These are phyloP conservation scores for Mycena sp. DNA, from an alignment of 1,284 basidiomycete genomes.

Conservation along the genomic window DNA sequence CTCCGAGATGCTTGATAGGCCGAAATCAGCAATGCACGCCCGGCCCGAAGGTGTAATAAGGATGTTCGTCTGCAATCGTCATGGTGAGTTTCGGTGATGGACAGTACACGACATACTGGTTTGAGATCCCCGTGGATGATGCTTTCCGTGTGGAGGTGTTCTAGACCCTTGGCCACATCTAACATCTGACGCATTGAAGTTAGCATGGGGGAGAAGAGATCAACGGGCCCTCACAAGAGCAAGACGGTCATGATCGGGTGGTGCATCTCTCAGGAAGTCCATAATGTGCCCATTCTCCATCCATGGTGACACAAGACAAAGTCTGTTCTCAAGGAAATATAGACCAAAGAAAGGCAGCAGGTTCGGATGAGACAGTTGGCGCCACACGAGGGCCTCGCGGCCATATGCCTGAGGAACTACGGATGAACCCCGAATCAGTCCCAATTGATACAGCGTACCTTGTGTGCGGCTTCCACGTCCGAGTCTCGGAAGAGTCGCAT, in stretches of 20 bases:
- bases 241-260: conserved; percentile 4
- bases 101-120: conserved; percentile 36
- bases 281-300: conserved; percentile 46
- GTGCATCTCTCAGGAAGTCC: conserved; percentile 30
- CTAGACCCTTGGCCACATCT: conserved; percentile 41
- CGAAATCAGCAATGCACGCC: conserved; percentile 43
- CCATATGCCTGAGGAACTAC: conserved; percentile 32
- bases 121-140: conserved; percentile 51
- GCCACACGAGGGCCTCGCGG: conserved; percentile 38
- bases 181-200: conserved; percentile 25
- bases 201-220: not conserved
- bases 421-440: not conserved
- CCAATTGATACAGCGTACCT: not conserved
- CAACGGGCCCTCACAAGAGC: no score
- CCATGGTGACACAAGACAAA: conserved; percentile 47
- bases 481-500: conserved; percentile 11
- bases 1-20: conserved; percentile 28
- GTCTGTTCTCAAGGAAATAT: conserved; percentile 23
- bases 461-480: conserved; percentile 2
- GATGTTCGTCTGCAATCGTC: conserved; percentile 40
- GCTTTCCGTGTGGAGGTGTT: conserved; percentile 42
- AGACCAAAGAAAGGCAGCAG: conserved; percentile 42
- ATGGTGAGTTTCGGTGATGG: not conserved
- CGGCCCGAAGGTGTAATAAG: conserved; percentile 34
- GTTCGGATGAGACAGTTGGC: conserved; percentile 40